Evolutionary conservation across 306 rosid species (phyloP).

Genomic region (Geum urbanum): DNA sequence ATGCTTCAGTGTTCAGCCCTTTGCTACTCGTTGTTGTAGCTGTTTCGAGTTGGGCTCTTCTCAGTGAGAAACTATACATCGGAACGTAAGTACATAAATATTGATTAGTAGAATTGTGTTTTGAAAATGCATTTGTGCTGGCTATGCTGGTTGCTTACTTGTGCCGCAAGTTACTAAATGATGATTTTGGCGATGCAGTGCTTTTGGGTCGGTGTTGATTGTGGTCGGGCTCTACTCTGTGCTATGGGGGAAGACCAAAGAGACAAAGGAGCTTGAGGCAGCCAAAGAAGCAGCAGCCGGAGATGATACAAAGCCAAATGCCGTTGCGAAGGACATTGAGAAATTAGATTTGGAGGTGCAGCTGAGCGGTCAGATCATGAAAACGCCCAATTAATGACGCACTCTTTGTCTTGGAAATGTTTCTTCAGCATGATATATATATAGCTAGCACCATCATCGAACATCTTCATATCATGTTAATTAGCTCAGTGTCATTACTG

Average conservation of each 20-base stretch:
- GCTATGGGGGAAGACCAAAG: constrained; percentile 76
- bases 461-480: not conserved
- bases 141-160: not conserved
- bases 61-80: constrained; percentile 46
- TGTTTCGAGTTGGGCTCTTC: constrained; percentile 61
- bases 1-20: constrained; percentile 66
- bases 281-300: not conserved
- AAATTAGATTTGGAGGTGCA: constrained; percentile 21
- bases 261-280: constrained; percentile 18
- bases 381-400: no score
- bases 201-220: constrained; percentile 51
- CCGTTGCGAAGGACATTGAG: not conserved
- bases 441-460: no score
- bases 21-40: constrained; percentile 55
- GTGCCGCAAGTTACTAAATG: not conserved
- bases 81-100: constrained; percentile 56
- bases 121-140: no score
- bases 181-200: constrained; percentile 32
- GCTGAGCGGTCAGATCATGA: no score
- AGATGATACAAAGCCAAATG: not conserved
- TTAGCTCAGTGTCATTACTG: not conserved
- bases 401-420: not conserved
- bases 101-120: not conserved
- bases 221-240: constrained; percentile 65
- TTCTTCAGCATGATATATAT: not conserved